Evolutionary conservation across 2,329 filamentous ascomycete species (phyloP).

Genomic region (Trematosphaeria pertusa): DNA sequence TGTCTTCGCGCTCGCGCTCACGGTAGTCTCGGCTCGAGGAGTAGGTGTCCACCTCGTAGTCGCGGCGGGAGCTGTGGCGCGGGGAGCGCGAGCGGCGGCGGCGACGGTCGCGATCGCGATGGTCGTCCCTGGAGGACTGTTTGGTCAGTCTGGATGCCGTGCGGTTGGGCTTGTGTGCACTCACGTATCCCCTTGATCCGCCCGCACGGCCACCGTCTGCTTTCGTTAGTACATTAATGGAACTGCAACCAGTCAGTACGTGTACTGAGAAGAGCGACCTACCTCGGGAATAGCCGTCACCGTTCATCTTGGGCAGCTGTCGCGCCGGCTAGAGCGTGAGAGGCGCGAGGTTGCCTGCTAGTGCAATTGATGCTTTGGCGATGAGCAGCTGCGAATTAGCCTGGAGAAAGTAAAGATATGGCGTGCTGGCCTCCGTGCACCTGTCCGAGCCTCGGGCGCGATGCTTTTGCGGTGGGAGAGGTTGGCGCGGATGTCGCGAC

Average conservation of each 20-base stretch:
- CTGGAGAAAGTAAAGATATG: neutral
- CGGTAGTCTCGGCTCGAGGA: constrained; percentile 92
- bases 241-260: constrained; percentile 47
- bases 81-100: constrained; percentile 86
- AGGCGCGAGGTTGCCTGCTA: too few species aligned
- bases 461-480: constrained; percentile 10
- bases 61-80: constrained; percentile 72
- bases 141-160: constrained; percentile 28
- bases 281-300: constrained; percentile 84
- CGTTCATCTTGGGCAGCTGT: constrained; percentile 71
- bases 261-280: constrained; percentile 47
- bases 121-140: constrained; percentile 42
- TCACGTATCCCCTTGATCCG: constrained; percentile 49
- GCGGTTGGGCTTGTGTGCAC: constrained; percentile 26
- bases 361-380: too few species aligned
- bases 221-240: constrained; percentile 36
- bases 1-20: constrained; percentile 91
- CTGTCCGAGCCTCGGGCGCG: constrained; percentile 15
- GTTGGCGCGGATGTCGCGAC: constrained; percentile 16
- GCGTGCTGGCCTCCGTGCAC: constrained; percentile 5
- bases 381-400: constrained; percentile 6
- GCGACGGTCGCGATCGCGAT: constrained; percentile 40
- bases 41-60: constrained; percentile 83
- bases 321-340: constrained; percentile 16
- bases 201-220: constrained; percentile 47